A percentile compares a stretch with the other conserved stretches of the same genome.
These are phyloP conservation scores for Cercophora sp. DNA, from an alignment of 495 filamentous ascomycete species.

Conservation along the genomic window DNA sequence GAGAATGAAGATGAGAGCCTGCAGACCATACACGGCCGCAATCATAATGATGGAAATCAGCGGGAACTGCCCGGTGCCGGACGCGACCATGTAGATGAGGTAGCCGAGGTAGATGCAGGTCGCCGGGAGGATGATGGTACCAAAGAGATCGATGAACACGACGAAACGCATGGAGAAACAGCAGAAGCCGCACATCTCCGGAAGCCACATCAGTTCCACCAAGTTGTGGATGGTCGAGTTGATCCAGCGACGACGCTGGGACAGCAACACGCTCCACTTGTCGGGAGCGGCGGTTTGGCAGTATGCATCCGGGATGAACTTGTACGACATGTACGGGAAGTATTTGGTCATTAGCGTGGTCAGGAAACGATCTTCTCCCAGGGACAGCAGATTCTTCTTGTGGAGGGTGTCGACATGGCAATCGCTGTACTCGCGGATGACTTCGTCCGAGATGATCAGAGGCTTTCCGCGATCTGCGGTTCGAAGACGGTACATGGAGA, in stretches of 20 bases:
- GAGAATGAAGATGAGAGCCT: conserved; percentile 92
- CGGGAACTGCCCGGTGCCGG: conserved; percentile 71
- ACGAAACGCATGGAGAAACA: conserved; percentile 99
- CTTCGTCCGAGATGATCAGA: conserved; percentile 81
- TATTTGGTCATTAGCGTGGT: conserved; percentile 98
- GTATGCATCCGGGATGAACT: conserved; percentile 89
- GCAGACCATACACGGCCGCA: conserved; percentile 89
- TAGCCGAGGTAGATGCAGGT: conserved; percentile 88
- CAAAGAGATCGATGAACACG: conserved; percentile 90
- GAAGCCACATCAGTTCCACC: conserved; percentile 77
- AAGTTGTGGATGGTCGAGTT: conserved; percentile 98
- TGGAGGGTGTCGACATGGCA: conserved; percentile 90
- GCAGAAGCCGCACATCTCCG: conserved; percentile 96
- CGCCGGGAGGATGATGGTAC: conserved; percentile 89
- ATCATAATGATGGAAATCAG: conserved; percentile 83
- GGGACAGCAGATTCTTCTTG: conserved; percentile 94
- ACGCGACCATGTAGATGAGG: conserved; percentile 76
- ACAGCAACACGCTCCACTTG: conserved; percentile 86
- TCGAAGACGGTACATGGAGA: conserved; percentile 95
- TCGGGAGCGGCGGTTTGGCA: conserved; percentile 92
- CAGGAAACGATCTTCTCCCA: conserved; percentile 96
- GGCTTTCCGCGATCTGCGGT: conserved; percentile 90
- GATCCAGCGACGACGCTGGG: conserved; percentile 96
- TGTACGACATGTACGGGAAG: conserved; percentile 92
- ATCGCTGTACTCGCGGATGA: conserved; percentile 84